Conservation (phyloP, 225 moss, liverwort and hornwort species). For the Rhytidiadelphus loreus region DNA sequence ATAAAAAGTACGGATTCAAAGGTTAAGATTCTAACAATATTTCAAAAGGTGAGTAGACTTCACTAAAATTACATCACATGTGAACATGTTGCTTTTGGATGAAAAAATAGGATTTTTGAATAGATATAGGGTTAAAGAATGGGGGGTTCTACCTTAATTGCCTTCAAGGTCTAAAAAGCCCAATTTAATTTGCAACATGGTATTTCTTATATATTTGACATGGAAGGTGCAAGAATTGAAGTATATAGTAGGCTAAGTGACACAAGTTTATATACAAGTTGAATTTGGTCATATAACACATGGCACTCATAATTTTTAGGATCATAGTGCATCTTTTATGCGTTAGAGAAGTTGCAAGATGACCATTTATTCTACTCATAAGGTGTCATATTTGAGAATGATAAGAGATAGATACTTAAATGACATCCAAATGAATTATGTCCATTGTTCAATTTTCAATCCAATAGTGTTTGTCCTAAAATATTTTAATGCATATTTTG, state of each 20-base stretch:
- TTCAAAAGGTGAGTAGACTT: background rate
- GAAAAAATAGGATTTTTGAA: background rate
- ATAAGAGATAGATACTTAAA: background rate
- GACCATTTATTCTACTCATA: background rate
- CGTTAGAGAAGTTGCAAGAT: background rate
- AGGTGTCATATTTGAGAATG: background rate
- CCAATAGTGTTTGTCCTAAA: no score
- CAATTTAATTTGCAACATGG: background rate
- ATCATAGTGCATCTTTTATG: background rate
- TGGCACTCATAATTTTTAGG: fast-evolving
- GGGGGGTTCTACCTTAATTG: fast-evolving
- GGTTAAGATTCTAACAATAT: background rate
- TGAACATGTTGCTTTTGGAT: fast-evolving
- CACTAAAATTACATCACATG: background rate
- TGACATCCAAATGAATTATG: background rate
- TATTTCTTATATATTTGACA: background rate
- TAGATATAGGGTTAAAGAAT: background rate
- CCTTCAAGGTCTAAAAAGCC: background rate
- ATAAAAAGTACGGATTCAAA: background rate
- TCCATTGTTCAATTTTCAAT: background rate
- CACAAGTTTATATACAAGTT: background rate
- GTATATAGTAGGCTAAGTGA: background rate
- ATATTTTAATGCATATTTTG: background rate
- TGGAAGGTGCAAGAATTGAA: background rate
- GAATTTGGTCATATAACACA: fast-evolving